Conservation (phyloP, 2,329 filamentous ascomycete genomes). For the Tympanopsis confertula region DNA sequence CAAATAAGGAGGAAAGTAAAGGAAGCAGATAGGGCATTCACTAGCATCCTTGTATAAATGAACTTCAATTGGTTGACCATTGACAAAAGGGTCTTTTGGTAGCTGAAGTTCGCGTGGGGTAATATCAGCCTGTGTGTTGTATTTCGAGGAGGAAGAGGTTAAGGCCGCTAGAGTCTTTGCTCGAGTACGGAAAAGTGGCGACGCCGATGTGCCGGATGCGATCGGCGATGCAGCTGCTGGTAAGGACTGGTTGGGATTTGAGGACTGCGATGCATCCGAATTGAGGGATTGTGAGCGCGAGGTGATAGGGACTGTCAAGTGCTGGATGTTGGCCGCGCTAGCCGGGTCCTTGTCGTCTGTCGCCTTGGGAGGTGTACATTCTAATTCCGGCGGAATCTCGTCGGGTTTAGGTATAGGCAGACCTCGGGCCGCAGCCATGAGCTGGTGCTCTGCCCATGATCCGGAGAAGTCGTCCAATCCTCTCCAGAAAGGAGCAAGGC, state of each 20-base stretch:
- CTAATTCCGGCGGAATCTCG: constrained; percentile 60
- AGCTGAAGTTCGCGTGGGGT: constrained; percentile 67
- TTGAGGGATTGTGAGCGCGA: constrained; percentile 67
- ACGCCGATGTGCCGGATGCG: constrained; percentile 26
- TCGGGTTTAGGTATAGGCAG: constrained; percentile 76
- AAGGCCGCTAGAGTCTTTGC: constrained; percentile 82
- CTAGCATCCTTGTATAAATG: constrained; percentile 82
- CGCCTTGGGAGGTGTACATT: constrained; percentile 33
- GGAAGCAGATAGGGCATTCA: constrained; percentile 93
- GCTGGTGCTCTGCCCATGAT: constrained; percentile 86
- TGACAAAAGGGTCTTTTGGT: constrained; percentile 75
- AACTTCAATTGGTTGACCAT: constrained; percentile 87
- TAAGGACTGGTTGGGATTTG: constrained; percentile 49
- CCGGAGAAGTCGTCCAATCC: constrained; percentile 81
- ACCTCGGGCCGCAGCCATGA: constrained; percentile 81
- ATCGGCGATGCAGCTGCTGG: constrained; percentile 41
- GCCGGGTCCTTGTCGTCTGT: constrained; percentile 36
- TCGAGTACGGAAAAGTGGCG: constrained; percentile 63
- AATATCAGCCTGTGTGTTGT: constrained; percentile 61
- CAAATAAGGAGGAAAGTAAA: constrained; percentile 88
- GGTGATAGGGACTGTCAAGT: constrained; percentile 68
- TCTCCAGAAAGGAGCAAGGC: constrained; percentile 88
- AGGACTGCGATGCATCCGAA: constrained; percentile 56
- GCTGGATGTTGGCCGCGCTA: constrained; percentile 44
- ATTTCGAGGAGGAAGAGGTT: constrained; percentile 62